Percentiles rank a stretch among this genome's conserved stretches.
Conservation (phyloP, 768 basidiomycete species). For the Termitomyces sp. region DNA sequence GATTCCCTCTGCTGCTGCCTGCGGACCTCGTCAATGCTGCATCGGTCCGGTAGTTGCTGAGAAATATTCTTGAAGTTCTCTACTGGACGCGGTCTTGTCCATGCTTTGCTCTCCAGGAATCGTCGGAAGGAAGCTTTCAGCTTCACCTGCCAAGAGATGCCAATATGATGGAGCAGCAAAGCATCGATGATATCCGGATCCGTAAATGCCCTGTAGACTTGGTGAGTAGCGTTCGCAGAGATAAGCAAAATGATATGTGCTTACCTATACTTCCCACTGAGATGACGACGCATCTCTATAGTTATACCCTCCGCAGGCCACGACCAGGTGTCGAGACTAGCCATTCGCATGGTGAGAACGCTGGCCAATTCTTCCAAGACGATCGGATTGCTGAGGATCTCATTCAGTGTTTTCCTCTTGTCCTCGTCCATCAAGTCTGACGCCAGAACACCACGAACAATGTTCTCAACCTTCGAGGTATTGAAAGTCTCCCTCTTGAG, state of each 20-base stretch:
- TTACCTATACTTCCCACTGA: conserved; percentile 46
- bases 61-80: conserved; percentile 15
- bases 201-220: conserved; percentile 34
- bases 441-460: conserved; percentile 32
- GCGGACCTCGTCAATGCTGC: conserved; percentile 22
- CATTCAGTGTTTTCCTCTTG: conserved; percentile 35
- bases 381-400: conserved; percentile 35
- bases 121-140: conserved; percentile 27
- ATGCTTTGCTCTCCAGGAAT: conserved; percentile 32
- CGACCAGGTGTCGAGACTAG: conserved; percentile 35
- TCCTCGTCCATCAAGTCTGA: conserved; percentile 36
- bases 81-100: conserved; percentile 23
- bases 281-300: conserved; percentile 42
- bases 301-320: conserved; percentile 39
- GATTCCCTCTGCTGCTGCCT: conserved; percentile 23
- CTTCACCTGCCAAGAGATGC: conserved; percentile 37
- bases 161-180: conserved; percentile 41
- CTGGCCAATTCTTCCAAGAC: conserved; percentile 39
- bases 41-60: conserved; percentile 15
- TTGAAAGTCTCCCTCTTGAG: conserved; percentile 25
- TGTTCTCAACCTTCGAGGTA: conserved; percentile 19
- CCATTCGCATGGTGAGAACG: conserved; percentile 43
- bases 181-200: conserved; percentile 46
- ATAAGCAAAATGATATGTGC: neutral
- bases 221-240: neutral